Evolutionary conservation across 768 basidiomycete species (phyloP).

Genomic region (Rhizopogon roseolus): DNA sequence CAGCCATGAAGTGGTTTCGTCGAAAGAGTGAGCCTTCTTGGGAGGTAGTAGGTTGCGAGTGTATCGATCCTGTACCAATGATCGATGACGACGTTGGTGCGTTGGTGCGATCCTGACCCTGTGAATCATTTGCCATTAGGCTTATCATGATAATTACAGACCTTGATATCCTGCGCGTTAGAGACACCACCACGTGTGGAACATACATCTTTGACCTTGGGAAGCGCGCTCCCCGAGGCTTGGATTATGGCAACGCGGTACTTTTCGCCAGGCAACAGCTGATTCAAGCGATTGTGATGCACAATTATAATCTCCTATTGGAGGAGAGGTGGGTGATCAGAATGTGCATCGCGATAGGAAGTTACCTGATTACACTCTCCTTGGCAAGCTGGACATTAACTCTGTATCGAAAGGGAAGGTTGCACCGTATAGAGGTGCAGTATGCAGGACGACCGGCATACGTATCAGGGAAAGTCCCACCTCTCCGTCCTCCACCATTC

Average conservation of each 20-base stretch:
- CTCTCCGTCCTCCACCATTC: slow-evolving; percentile 55
- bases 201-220: slow-evolving; percentile 62
- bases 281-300: slow-evolving; percentile 46
- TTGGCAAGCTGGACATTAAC: slow-evolving; percentile 60
- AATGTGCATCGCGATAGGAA: not conserved
- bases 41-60: slow-evolving; percentile 71
- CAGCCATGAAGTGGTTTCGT: slow-evolving; percentile 38
- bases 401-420: slow-evolving; percentile 55
- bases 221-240: slow-evolving; percentile 36
- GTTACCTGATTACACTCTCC: slow-evolving; percentile 1
- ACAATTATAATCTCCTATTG: slow-evolving; percentile 60
- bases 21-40: slow-evolving; percentile 55
- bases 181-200: slow-evolving; percentile 47
- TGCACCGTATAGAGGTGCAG: slow-evolving; percentile 61
- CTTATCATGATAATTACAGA: slow-evolving; percentile 32
- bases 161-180: slow-evolving; percentile 53
- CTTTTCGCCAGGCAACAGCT: slow-evolving; percentile 63
- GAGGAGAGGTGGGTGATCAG: slow-evolving; percentile 54
- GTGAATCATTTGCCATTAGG: not conserved
- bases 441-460: slow-evolving; percentile 68
- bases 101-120: slow-evolving; percentile 11
- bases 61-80: slow-evolving; percentile 59
- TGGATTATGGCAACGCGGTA: slow-evolving; percentile 49
- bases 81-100: slow-evolving; percentile 58
- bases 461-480: slow-evolving; percentile 43